phyloP scores from a whole-genome alignment of 176 grass and related monocot genomes.

The Cymbopogon citratus region DNA sequence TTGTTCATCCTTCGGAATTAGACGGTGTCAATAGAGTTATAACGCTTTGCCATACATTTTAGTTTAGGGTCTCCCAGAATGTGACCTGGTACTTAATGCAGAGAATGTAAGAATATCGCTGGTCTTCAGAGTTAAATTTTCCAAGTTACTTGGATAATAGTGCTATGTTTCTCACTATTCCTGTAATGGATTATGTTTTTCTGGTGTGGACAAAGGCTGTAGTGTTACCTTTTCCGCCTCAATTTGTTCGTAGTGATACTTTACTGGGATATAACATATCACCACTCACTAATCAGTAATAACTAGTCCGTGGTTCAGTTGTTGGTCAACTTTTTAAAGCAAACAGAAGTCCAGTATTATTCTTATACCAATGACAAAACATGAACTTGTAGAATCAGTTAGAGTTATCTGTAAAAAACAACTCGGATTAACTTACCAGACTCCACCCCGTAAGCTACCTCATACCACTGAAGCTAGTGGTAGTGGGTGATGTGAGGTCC shows the following conservation, averaged over 20 bases:
- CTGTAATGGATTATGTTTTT: background rate
- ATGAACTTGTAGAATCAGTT: background rate
- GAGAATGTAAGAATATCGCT: background rate
- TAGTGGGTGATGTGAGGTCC: background rate
- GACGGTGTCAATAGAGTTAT: background rate
- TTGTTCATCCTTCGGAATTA: background rate
- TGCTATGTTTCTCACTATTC: background rate
- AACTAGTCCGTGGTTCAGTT: background rate
- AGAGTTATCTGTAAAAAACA: background rate
- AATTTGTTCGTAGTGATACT: too few relatives aligned
- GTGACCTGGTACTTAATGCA: background rate
- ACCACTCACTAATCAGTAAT: background rate
- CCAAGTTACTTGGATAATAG: background rate
- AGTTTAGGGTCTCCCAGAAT: background rate
- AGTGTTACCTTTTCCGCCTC: too few relatives aligned
- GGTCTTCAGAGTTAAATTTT: background rate
- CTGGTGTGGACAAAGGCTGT: too few relatives aligned
- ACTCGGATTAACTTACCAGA: background rate
- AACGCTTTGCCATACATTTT: background rate
- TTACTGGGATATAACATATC: background rate
- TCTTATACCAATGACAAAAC: constrained; percentile 5
- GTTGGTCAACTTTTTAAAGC: background rate
- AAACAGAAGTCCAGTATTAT: background rate
- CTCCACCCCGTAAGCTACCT: background rate
- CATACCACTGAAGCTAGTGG: background rate